These are phyloP conservation scores for Raffaelea deltoideospora DNA, from an alignment of 2,329 filamentous ascomycete genomes.

Conservation along the genomic window DNA sequence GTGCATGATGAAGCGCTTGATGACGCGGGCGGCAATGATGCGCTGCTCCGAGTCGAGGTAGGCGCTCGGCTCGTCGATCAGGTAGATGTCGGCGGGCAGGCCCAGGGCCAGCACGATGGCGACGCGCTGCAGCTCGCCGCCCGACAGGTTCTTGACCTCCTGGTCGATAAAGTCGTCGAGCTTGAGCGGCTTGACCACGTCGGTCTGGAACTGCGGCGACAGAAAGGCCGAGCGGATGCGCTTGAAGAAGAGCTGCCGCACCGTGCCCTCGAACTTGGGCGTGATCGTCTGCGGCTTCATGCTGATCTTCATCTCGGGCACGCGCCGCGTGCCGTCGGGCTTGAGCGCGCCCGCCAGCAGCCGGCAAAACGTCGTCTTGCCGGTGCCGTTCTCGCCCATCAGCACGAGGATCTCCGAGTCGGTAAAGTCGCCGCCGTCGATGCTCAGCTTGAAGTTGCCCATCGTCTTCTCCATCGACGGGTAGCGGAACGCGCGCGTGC, in stretches of 20 bases:
- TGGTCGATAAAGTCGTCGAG: constrained; percentile 99
- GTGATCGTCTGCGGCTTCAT: constrained; percentile 95
- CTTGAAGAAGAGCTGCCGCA: constrained; percentile 98
- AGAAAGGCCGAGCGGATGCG: constrained; percentile 96
- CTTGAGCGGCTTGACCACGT: constrained; percentile 98
- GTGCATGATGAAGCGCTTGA: constrained; percentile 99
- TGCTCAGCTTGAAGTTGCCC: constrained; percentile 56
- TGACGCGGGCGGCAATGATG: constrained; percentile 92
- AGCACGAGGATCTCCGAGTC: constrained; percentile 98
- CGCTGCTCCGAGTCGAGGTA: constrained; percentile 99
- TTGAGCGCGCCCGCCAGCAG: constrained; percentile 87
- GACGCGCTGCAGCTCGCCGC: constrained; percentile 98
- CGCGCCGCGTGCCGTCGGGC: constrained; percentile 62
- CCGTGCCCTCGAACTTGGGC: constrained; percentile 92
- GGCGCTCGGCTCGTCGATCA: constrained; percentile 94
- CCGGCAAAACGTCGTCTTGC: constrained; percentile 94
- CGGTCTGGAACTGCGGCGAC: constrained; percentile 96
- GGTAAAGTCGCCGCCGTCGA: constrained; percentile 78
- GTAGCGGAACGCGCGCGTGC: constrained; percentile 72
- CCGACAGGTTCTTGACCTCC: constrained; percentile 96
- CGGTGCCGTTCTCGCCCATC: constrained; percentile 99
- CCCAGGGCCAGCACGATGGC: constrained; percentile 95
- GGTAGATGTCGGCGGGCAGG: constrained; percentile 90
- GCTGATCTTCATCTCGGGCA: constrained; percentile 81
- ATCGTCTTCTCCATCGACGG: constrained; percentile 87